Base-by-base conservation (phyloP, 257 asterid genomes). In the Primulina tabacum region DNA sequence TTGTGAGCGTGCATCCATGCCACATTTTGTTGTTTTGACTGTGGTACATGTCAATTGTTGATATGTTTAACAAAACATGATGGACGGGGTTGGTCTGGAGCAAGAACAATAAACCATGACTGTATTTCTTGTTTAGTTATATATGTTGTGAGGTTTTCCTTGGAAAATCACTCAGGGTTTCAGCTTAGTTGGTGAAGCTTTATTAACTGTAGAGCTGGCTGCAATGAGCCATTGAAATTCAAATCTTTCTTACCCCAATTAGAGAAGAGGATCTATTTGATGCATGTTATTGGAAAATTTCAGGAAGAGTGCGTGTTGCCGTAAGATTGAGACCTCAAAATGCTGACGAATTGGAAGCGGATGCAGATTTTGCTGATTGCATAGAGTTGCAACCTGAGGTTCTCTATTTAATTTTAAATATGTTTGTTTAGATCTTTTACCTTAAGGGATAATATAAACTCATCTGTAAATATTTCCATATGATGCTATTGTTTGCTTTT, bases 321-420 rank as follows among this genome's bases (percentile, higher is more conserved):
- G 97, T 94, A 57, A 80, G 99, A 80, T 82, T 91, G 77, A 86
- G 99, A 55, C 99, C 99, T 75, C 92, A 86, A 66, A 94, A 94
- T 82, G 86, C 90, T 35, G 97, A 91, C 79, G 99, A 94, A 81
- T 73, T 79, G 84, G 95, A 70, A 67, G 96, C 99, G 18, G 99
- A 94, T 88, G 97, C 98, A 76, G 99, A 94, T 85, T 94, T 94
- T 84, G 98, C 98, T 81, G 99, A 94, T 82, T 94, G 99, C 70
- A 97, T 94, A 76, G 99, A 94, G 77, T 68, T 89, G 77, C 99
- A 94, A 82, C 96, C 99, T 4, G 98, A 91, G 97, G 99, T 91
- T 50, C 62, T 50, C 62, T 40, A 52, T 28, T 61, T 69, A 35
- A 24, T 16, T 55, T 73, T 60, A 17, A 28, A 71, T 67, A 50